phyloP scores from a whole-genome alignment of 2,329 filamentous ascomycete species.

The Aspergillus sergii region DNA sequence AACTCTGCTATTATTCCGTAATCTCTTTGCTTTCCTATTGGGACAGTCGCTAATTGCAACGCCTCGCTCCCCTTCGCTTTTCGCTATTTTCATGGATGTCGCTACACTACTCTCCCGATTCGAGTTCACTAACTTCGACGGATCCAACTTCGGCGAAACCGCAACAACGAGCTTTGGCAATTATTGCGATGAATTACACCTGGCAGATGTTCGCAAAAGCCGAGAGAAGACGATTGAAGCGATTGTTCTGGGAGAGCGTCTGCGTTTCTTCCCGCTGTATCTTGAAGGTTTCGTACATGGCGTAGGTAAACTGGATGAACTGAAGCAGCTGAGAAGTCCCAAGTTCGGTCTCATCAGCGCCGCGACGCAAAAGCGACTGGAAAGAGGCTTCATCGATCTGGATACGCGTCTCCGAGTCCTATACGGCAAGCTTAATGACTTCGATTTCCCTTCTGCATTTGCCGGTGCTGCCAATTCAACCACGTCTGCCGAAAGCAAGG shows the following conservation, averaged over 20 bases:
- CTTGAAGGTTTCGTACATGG: constrained; percentile 91
- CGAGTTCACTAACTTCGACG: constrained; percentile 63
- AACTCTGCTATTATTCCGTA: constrained; percentile 61
- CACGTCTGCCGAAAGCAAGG: constrained; percentile 72
- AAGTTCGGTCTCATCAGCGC: constrained; percentile 71
- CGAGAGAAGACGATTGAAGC: constrained; percentile 88
- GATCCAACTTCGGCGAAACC: constrained; percentile 65
- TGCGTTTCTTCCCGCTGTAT: constrained; percentile 81
- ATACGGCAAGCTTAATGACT: constrained; percentile 75
- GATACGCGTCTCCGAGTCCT: constrained; percentile 71
- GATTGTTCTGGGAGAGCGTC: constrained; percentile 82
- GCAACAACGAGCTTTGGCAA: constrained; percentile 53
- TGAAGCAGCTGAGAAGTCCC: constrained; percentile 68
- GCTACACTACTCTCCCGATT: constrained; percentile 59
- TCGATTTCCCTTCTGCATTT: constrained; percentile 89
- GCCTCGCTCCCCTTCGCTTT: constrained; percentile 56
- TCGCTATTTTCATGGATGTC: constrained; percentile 64
- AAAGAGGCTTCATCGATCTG: constrained; percentile 79
- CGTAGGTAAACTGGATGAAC: constrained; percentile 77
- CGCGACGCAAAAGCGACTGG: constrained; percentile 75
- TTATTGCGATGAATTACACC: constrained; percentile 74
- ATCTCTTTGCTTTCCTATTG: constrained; percentile 66
- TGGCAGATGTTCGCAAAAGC: constrained; percentile 80
- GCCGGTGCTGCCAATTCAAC: constrained; percentile 85
- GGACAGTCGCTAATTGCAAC: constrained; percentile 65